These are phyloP conservation scores for Psidium friedrichsthalianum DNA, from an alignment of 345 rosid species.

Conservation along the genomic window DNA sequence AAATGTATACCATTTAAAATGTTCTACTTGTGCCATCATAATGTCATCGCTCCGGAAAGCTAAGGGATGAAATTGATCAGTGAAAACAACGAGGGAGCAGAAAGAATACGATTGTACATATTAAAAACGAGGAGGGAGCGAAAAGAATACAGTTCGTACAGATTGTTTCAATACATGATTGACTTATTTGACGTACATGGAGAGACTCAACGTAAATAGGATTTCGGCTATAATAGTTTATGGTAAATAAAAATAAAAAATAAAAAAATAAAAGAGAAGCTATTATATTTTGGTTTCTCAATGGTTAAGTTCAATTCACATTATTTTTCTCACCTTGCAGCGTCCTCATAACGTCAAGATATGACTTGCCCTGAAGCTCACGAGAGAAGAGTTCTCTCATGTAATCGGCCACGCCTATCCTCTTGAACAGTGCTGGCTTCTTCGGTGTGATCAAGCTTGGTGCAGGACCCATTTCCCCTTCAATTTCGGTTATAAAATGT, in stretches of 20 bases:
- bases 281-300: background rate
- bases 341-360: background rate
- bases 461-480: background rate
- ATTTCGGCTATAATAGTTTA: background rate
- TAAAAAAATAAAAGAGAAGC: background rate
- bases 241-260: background rate
- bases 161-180: background rate
- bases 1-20: too few species aligned
- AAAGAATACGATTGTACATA: background rate
- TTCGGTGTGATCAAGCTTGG: background rate
- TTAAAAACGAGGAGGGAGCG: background rate
- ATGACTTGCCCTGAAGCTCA: background rate
- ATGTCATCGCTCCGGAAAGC: too few species aligned
- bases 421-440: background rate
- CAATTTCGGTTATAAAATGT: background rate
- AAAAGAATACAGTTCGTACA: background rate
- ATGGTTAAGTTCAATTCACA: background rate
- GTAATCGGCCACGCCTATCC: background rate
- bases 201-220: background rate
- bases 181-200: background rate
- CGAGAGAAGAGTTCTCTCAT: background rate
- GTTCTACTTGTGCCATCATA: too few species aligned
- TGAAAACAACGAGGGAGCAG: too few species aligned
- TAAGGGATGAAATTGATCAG: too few species aligned
- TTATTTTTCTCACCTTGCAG: background rate